Base-by-base conservation (phyloP, 306 rosid genomes). In the Acacia crassicarpa region DNA sequence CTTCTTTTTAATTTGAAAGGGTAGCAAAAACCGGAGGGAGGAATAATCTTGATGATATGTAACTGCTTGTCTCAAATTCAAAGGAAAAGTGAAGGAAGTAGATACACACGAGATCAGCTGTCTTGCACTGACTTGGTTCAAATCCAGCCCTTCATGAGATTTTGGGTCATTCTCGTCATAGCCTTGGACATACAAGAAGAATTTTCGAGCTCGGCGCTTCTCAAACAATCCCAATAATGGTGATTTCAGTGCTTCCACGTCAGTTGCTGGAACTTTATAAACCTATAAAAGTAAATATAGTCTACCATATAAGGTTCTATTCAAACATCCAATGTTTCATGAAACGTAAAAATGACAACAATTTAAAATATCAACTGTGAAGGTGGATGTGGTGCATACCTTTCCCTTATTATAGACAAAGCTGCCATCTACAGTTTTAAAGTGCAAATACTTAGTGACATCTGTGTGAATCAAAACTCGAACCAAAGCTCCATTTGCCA, bases 191-290 rank as follows among this genome's bases (percentile, higher is more conserved):
- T 80, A 89, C 19, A 89, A 59, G 74, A 89, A 89, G 66, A 89
- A 89, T 74, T 85, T 89, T 15, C 92, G 79, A 6, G 90, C 90
- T 41, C 90, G 89, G 3, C 89, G 90, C 82, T 89, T 89, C 84
- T 89, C 92, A 81, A 89, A 89, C 56, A 89, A 4, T 20, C 90
- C 92, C 87, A 87, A 87, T 12, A 89, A 86, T 9, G 83, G 87
- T 77, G 92, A 89, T 81, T 85, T 89, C 32, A 89, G 85, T 7
- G 92, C 92, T 81, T 89, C 90, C n/a, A 89, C 90, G 53, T 89
- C 92, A 71, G 74, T 89, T 32, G 90, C 90, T 33, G 92, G 92
- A 62, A 87, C 92, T 83, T 87, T 89, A 77, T 84, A 84, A 38
- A 86, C 62, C 92, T 89, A 25, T 63, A 78, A 40, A 82, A 73